Evolutionary conservation across 2,329 filamentous ascomycete genomes (phyloP), one percentile per base, ranked within the genome.

Genomic region (Neofusicoccum parvum): DNA sequence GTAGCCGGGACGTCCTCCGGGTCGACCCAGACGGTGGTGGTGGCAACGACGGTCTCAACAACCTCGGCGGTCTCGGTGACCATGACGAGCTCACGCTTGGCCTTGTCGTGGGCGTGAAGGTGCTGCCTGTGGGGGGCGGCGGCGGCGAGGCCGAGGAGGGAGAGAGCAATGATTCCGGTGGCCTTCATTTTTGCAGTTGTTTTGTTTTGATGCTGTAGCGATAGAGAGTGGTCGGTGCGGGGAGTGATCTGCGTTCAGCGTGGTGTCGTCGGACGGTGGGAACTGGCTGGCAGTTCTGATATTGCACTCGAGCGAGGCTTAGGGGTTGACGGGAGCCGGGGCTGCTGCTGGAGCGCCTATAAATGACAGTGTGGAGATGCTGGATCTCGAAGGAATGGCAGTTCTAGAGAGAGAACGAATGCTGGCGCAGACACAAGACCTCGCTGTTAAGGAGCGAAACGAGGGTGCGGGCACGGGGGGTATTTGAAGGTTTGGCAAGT

Each of bases 11-110:
- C 39, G 20, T 64, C 53, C 14, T 66, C 51, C 27, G 72, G 68
- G 67, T 71, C 71, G 36, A 72, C 74, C 67, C 69, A 77, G 68
- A 76, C 70, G 39, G 76, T 78, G 70, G 74, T 75, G 70, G 72
- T 76, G 70, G 74, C 66, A 41, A 75, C 64, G 46, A 75, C 71
- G 36, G 75, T 77, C 71, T 77, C 75, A 39, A 72, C 65, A 53
- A 75, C 71, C 23, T 73, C 37, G 68, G 75, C 70, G 56, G 72
- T 74, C 70, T 75, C 70, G 71, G 73, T 76, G 69, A 72, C 23
- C 56, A 48, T 43, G 59, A 51, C 68, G 45, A 75, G 70, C 32
- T 70, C 74, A 69, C 76, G 76, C 71, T 72, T 77, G 71, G 74
- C 67, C 39, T 76, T 56, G 46, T 63, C 27, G 27, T 32, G 59